A percentile compares a stretch with the other conserved stretches of the same genome.
phyloP scores from a whole-genome alignment of 116 monocot species.

The Posidonia oceanica region DNA sequence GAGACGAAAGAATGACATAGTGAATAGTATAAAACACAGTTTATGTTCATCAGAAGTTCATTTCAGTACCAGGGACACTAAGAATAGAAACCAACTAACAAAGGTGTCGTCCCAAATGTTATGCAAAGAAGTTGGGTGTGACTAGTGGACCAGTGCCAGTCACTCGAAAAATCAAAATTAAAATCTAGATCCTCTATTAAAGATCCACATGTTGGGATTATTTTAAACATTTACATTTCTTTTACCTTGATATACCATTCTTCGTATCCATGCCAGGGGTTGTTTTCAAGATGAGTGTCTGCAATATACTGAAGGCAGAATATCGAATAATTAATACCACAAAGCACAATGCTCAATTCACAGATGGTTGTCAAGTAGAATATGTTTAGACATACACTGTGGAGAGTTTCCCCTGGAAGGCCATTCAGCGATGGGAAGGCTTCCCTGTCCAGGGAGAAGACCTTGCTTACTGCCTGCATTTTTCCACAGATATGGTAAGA shows the following conservation, averaged over 20 bases:
- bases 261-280: constrained; percentile 86
- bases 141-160: background rate
- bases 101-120: no score
- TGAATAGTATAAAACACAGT: no score
- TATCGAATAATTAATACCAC: background rate
- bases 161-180: no score
- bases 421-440: constrained; percentile 86
- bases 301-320: constrained; percentile 60
- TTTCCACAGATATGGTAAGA: background rate
- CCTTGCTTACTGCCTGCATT: constrained; percentile 68
- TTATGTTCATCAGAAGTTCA: no score
- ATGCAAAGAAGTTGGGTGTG: background rate
- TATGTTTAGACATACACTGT: constrained; percentile 49
- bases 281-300: constrained; percentile 72
- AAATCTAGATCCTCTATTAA: no score
- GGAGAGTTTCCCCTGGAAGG: constrained; percentile 65
- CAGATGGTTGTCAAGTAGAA: background rate
- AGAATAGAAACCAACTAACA: background rate
- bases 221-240: background rate
- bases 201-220: no score
- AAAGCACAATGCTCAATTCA: constrained; percentile 4
- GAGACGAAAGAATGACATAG: background rate
- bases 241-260: constrained; percentile 81
- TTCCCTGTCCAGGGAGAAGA: constrained; percentile 80
- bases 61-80: no score